These are phyloP conservation scores for Phytophthora multivora DNA, from an alignment of 352 stramenopile species.

Conservation along the genomic window DNA sequence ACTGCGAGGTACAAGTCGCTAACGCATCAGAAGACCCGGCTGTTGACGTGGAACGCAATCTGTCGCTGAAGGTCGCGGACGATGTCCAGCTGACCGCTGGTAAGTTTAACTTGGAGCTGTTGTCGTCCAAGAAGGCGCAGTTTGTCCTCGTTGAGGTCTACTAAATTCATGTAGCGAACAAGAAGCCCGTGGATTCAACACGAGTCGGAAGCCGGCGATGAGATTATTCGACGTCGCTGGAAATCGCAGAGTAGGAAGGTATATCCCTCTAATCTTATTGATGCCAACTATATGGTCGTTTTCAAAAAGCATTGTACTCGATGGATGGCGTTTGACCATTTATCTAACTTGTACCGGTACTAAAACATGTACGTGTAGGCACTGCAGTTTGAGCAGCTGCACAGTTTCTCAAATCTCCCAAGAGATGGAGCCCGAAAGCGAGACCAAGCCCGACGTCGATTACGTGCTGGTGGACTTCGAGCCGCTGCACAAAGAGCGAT, in stretches of 20 bases:
- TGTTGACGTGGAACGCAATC: constrained; percentile 10
- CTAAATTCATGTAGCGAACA: constrained; percentile 6
- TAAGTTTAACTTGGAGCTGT: constrained; percentile 26
- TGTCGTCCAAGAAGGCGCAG: constrained; percentile 25
- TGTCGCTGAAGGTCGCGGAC: constrained; percentile 26
- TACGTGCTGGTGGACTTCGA: constrained; percentile 56
- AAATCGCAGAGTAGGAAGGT: too few species aligned
- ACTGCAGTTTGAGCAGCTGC: too few species aligned
- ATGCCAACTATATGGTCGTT: too few species aligned
- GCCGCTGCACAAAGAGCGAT: constrained; percentile 52
- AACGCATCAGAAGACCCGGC: constrained; percentile 16
- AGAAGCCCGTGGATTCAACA: not conserved
- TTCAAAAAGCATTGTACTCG: too few species aligned
- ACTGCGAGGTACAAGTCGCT: constrained; percentile 35
- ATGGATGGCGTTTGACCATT: not conserved
- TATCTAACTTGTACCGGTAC: too few species aligned
- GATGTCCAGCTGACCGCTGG: constrained; percentile 22
- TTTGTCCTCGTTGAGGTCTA: constrained; percentile 34
- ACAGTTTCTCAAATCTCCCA: constrained; percentile 17
- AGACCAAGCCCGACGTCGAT: constrained; percentile 19
- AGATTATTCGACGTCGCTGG: too few species aligned
- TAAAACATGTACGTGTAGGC: too few species aligned
- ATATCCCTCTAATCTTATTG: too few species aligned
- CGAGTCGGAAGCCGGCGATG: too few species aligned
- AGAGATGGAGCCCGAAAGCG: constrained; percentile 7